Evolutionary conservation across 345 rosid genomes (phyloP).

Genomic region (Trapa bicornis): DNA sequence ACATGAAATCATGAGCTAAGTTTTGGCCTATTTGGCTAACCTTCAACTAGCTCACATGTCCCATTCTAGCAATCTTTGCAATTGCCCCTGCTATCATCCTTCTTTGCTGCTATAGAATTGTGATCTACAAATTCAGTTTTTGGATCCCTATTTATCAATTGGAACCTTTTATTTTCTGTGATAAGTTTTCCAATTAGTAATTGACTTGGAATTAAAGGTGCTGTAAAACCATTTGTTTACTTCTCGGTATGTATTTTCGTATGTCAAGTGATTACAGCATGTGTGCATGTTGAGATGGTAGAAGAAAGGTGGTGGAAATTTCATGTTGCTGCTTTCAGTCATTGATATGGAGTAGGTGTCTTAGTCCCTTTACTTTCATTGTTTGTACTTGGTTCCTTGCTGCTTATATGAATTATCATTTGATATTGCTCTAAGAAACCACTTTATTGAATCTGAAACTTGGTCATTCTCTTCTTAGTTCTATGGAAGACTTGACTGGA

Average conservation of each 20-base stretch:
- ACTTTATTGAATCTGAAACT: not conserved
- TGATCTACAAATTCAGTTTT: too few relatives aligned
- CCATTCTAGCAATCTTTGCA: too few relatives aligned
- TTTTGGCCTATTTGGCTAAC: not conserved
- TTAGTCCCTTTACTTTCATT: not conserved
- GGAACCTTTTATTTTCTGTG: too few relatives aligned
- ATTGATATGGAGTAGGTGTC: not conserved
- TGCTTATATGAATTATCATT: not conserved
- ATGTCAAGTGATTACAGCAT: not conserved
- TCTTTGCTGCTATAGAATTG: too few relatives aligned
- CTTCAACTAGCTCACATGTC: not conserved
- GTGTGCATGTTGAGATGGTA: not conserved
- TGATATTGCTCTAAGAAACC: not conserved
- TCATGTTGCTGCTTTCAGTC: not conserved
- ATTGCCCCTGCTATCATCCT: too few relatives aligned
- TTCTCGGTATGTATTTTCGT: too few relatives aligned
- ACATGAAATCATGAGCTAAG: not conserved
- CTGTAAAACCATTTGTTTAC: too few relatives aligned
- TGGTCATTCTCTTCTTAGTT: not conserved
- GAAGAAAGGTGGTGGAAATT: not conserved
- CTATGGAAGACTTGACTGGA: not conserved
- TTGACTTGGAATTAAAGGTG: too few relatives aligned
- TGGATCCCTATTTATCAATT: too few relatives aligned
- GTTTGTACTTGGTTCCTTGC: not conserved
- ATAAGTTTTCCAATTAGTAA: too few relatives aligned